phyloP scores from a whole-genome alignment of 169 alveolate genomes.

The Prorocentrum cordatum region DNA sequence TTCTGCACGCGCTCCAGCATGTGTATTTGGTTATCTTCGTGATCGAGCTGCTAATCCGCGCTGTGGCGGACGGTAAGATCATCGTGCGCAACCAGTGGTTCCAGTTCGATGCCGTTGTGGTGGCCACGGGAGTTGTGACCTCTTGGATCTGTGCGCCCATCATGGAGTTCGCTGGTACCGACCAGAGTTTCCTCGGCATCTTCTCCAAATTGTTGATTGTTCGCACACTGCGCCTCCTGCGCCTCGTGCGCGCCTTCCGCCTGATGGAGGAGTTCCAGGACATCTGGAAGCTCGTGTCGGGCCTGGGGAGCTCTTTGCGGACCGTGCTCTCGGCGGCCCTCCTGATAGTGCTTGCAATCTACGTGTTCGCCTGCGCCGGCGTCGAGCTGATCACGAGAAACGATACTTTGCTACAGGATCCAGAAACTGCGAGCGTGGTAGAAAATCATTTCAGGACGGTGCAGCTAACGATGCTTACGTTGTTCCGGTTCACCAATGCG shows the following conservation, averaged over 20 bases:
- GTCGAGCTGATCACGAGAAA: not conserved
- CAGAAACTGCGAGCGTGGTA: not conserved
- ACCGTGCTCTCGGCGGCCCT: not conserved
- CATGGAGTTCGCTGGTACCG: too few relatives aligned
- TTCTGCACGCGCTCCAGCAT: too few relatives aligned
- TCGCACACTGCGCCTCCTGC: not conserved
- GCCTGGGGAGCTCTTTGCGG: not conserved
- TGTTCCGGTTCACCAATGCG: not conserved
- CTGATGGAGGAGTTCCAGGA: not conserved
- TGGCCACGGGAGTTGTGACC: too few relatives aligned
- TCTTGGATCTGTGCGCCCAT: too few relatives aligned
- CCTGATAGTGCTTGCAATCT: not conserved
- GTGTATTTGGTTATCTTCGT: too few relatives aligned
- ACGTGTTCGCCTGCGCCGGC: not conserved
- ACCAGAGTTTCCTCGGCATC: too few relatives aligned
- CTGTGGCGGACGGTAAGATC: too few relatives aligned
- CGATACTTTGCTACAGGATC: not conserved
- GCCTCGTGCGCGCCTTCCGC: not conserved
- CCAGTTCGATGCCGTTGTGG: too few relatives aligned
- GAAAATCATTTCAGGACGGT: not conserved
- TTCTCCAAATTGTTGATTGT: too few relatives aligned
- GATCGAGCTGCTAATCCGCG: too few relatives aligned
- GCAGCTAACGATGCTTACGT: not conserved
- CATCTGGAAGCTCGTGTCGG: not conserved
- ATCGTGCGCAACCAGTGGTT: too few relatives aligned